Evolutionary conservation across 192 early-diverging fungal genomes (phyloP), one percentile per base, ranked within the genome.

Genomic region (Gaertneriomyces sp.): DNA sequence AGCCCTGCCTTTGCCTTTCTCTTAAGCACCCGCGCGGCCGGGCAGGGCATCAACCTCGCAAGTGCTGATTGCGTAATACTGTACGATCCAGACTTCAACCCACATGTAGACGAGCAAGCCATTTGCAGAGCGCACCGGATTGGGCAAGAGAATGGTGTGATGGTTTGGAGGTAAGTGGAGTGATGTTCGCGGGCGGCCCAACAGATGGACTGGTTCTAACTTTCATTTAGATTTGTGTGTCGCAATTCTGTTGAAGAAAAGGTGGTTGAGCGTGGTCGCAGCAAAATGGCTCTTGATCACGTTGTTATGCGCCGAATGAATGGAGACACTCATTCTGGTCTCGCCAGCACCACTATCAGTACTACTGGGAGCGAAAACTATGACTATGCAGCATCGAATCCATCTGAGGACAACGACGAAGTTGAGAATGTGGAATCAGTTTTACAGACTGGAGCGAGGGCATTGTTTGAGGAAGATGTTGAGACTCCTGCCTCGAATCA

Each of bases 11-110:
- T 87, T 61, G 76, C 83, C 1, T 91, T 91, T 67, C 66, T 91
- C 47, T 59, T 91, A 43, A 87, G 81, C 8, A 90, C 88, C 1
- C 78, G 89, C 12, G 86, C 90, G 4, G 90, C 89, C 61, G 90
- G 89, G 41, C 80, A 85, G 0, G 90, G 90, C 41, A 80, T 91
- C 45, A 91, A 91, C 53, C 60, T 91, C 52, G 73, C 87, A 0
- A 76, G 87, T 0, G 90, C 90, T 2, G 90, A 91, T 60, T 90
- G 87, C 0, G 77, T 91, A 16, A 85, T 91, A 46, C 85, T 91
- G 53, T 88, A 81, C 46, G 90, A 90, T 53, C 74, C 85, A 4
- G 89, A 91, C 64, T 88, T 79, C 73, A 90, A 91, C 58, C 88
- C 88, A 4, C 85, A 90, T 58, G 60, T 60, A 45, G 89, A 91